Evolutionary conservation across 345 rosid species (phyloP).

Genomic region (Sonneratia caseolaris): DNA sequence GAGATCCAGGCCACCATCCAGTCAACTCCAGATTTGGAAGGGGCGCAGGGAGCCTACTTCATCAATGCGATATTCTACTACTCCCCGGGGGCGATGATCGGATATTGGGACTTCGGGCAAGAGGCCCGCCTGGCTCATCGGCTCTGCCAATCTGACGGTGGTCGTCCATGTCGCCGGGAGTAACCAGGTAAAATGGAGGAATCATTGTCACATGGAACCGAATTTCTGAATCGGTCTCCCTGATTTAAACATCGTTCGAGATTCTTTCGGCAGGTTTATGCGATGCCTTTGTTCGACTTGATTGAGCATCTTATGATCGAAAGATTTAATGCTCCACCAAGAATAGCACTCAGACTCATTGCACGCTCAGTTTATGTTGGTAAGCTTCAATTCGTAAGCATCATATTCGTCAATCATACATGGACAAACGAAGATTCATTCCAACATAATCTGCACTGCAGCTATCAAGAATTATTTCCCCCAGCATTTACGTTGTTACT

Average conservation of each 20-base stretch:
- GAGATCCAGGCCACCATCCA: conserved; percentile 97
- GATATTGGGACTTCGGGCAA: conserved; percentile 77
- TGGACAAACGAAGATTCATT: background rate
- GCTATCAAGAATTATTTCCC: conserved; percentile 97
- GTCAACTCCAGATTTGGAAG: conserved; percentile 87
- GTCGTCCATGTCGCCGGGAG: conserved; percentile 92
- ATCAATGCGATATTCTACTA: conserved; percentile 83
- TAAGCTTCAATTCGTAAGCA: conserved; percentile 18
- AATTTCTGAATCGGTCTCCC: too few relatives aligned
- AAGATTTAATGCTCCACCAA: conserved; percentile 42
- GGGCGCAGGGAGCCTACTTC: conserved; percentile 68
- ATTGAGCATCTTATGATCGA: conserved; percentile 54
- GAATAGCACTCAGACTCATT: conserved; percentile 44
- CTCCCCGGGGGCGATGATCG: conserved; percentile 80
- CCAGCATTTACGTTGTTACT: conserved; percentile 62
- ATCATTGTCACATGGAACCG: background rate
- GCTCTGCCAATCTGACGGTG: conserved; percentile 82
- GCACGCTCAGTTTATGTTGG: conserved; percentile 79
- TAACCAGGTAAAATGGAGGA: conserved; percentile 41
- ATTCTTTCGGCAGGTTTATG: conserved; percentile 46
- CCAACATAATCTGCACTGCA: conserved; percentile 26
- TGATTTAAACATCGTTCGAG: background rate
- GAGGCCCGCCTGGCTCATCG: conserved; percentile 79
- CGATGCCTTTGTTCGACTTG: conserved; percentile 85
- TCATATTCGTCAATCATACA: background rate